phyloP scores from a whole-genome alignment of 441 rosid genomes.

The Syzygium syzygioides region DNA sequence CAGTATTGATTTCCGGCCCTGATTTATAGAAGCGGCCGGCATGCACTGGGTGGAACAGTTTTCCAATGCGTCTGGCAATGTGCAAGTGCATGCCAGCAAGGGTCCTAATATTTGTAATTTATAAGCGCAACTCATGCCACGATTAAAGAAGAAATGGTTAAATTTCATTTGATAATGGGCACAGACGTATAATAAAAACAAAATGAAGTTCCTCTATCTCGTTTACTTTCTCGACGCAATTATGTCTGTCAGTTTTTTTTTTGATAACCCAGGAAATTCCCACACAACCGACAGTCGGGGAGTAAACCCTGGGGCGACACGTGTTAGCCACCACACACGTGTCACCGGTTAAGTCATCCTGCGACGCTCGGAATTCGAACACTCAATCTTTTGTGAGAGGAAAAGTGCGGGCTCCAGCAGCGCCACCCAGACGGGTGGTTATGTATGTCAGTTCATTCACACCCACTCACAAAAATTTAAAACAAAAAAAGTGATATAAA shows the following conservation, averaged over 20 bases:
- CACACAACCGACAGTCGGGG: no score
- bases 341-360: no score
- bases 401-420: no score
- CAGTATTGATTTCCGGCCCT: accelerated
- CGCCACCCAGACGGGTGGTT: no score
- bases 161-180: accelerated
- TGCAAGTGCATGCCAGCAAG: not conserved
- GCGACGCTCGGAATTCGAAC: no score
- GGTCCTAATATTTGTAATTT: not conserved
- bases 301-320: no score
- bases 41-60: not conserved
- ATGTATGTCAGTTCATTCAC: not conserved
- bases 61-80: no score
- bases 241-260: not conserved
- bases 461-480: not conserved
- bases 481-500: not conserved
- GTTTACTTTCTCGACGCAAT: not conserved
- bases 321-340: no score
- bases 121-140: not conserved
- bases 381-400: no score
- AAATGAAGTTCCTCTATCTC: not conserved
- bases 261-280: no score
- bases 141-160: not conserved
- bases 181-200: not conserved
- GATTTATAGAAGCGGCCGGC: not conserved